phyloP scores from a whole-genome alignment of 2,329 filamentous ascomycete genomes.

The Xylariaceae sp. region DNA sequence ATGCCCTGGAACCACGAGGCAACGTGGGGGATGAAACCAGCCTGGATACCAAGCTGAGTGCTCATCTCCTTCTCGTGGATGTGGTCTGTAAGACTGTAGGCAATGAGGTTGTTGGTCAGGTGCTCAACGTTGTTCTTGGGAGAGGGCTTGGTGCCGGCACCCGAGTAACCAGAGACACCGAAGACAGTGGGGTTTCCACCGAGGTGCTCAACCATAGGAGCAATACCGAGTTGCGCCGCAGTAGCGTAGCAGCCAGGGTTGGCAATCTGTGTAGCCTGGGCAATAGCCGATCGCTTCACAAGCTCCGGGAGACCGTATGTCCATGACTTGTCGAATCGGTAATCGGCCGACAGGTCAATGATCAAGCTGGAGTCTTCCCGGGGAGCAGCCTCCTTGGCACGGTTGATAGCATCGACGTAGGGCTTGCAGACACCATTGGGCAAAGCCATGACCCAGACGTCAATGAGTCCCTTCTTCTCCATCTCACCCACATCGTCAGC shows the following conservation, averaged over 20 bases:
- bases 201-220: conserved; percentile 71
- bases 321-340: conserved; percentile 81
- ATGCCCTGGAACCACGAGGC: conserved; percentile 98
- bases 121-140: conserved; percentile 87
- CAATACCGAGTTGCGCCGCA: conserved; percentile 81
- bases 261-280: conserved; percentile 72
- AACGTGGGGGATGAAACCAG: conserved; percentile 79
- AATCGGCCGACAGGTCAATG: conserved; percentile 93
- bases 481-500: conserved; percentile 82
- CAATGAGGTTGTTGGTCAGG: conserved; percentile 81
- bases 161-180: conserved; percentile 89
- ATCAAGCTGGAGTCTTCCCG: conserved; percentile 60
- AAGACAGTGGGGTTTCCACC: conserved; percentile 78
- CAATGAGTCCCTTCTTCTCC: conserved; percentile 77
- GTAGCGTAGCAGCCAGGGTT: conserved; percentile 97
- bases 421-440: conserved; percentile 94
- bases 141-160: conserved; percentile 88
- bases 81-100: conserved; percentile 88
- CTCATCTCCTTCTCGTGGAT: conserved; percentile 93
- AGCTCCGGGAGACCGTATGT: conserved; percentile 89
- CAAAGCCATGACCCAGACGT: conserved; percentile 97
- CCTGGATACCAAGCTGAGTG: conserved; percentile 63
- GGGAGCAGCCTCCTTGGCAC: background rate
- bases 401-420: conserved; percentile 68
- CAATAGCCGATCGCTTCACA: conserved; percentile 68